Percentiles rank a stretch among this genome's conserved stretches.
These are phyloP conservation scores for Vigna mungo DNA, from an alignment of 306 rosid species.

Conservation along the genomic window DNA sequence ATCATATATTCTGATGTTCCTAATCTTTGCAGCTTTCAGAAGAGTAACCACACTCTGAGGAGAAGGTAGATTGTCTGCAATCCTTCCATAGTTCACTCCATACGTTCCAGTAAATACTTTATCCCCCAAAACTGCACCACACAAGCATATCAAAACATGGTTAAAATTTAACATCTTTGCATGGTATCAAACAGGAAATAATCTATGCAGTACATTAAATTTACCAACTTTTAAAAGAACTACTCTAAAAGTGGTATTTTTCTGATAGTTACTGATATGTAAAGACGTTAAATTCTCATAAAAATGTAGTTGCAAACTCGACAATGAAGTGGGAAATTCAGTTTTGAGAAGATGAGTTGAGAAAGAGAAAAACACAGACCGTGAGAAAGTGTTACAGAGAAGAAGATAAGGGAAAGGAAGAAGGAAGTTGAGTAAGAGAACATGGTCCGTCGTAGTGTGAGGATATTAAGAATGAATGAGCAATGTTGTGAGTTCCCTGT, in stretches of 20 bases:
- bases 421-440: slow-evolving; percentile 40
- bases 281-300: neutral
- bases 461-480: slow-evolving; percentile 47
- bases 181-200: neutral
- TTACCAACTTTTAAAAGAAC: no score
- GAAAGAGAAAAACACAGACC: slow-evolving; percentile 52
- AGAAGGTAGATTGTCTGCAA: slow-evolving; percentile 80
- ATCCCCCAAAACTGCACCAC: slow-evolving; percentile 46
- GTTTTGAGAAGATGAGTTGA: no score
- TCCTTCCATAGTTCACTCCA: slow-evolving; percentile 88
- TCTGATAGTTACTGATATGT: neutral
- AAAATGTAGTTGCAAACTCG: neutral
- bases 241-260: neutral
- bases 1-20: slow-evolving; percentile 79
- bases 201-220: no score
- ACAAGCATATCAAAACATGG: neutral
- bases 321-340: no score
- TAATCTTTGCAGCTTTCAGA: slow-evolving; percentile 84
- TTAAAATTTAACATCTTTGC: neutral
- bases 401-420: slow-evolving; percentile 58
- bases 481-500: slow-evolving; percentile 32
- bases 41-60: slow-evolving; percentile 85
- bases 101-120: slow-evolving; percentile 73
- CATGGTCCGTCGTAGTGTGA: slow-evolving; percentile 52
- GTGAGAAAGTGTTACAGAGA: slow-evolving; percentile 50